A percentile compares a stretch with the other conserved stretches of the same genome.
These are phyloP conservation scores for Pyrus bretschneideri DNA, from an alignment of 306 rosid genomes.

Conservation along the genomic window DNA sequence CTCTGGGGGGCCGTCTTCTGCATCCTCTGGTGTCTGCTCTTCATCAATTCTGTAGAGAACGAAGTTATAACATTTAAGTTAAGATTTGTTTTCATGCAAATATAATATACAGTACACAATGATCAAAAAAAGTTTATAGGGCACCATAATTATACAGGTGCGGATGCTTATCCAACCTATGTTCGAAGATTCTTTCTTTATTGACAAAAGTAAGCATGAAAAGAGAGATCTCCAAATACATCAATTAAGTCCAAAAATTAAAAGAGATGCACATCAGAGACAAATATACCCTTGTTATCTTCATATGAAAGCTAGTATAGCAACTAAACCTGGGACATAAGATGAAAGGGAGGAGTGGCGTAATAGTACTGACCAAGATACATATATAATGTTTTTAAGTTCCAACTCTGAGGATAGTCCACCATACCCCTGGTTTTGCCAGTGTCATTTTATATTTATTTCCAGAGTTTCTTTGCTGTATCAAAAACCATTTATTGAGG, in stretches of 20 bases:
- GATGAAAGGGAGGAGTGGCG: background rate
- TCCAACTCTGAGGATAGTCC: background rate
- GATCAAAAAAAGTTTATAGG: background rate
- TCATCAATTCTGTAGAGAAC: conserved; percentile 78
- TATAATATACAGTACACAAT: background rate
- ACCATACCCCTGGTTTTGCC: background rate
- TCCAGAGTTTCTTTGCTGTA: too few relatives aligned
- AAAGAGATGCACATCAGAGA: background rate
- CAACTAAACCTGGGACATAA: background rate
- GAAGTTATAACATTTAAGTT: background rate
- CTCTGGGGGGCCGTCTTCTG: conserved; percentile 97
- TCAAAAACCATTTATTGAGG: background rate
- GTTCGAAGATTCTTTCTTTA: background rate
- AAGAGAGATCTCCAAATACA: background rate
- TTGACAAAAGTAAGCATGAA: background rate
- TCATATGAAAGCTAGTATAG: background rate
- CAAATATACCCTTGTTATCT: background rate
- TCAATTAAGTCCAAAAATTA: background rate
- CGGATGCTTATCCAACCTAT: background rate
- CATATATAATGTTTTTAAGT: too few relatives aligned
- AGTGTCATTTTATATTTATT: background rate
- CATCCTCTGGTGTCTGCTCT: conserved; percentile 91
- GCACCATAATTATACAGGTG: background rate
- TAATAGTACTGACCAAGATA: background rate
- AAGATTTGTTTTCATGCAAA: background rate